These are phyloP conservation scores for Phyllostachys edulis DNA, from an alignment of 176 grass and related monocot species.

Conservation along the genomic window DNA sequence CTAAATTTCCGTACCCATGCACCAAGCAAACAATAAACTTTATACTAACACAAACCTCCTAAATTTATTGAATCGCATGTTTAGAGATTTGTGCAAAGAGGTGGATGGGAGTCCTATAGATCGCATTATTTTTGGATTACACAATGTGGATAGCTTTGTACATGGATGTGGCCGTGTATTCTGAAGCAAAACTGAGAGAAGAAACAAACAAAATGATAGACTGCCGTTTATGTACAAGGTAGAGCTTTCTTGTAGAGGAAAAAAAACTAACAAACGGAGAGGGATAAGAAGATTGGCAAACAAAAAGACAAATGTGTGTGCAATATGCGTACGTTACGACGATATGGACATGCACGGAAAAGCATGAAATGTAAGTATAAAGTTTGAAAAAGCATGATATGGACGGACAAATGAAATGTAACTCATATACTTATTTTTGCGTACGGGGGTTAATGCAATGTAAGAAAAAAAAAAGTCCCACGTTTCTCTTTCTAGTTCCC, in stretches of 20 bases:
- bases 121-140: too few relatives aligned
- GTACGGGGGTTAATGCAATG: too few relatives aligned
- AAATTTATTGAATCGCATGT: too few relatives aligned
- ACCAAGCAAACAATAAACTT: too few relatives aligned
- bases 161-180: background rate
- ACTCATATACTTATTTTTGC: too few relatives aligned
- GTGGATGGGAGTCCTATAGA: background rate
- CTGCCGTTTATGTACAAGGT: background rate
- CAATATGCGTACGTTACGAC: slow-evolving; percentile 15
- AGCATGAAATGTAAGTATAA: background rate
- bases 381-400: too few relatives aligned
- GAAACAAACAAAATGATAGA: background rate
- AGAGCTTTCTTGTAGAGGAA: background rate
- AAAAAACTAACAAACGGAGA: background rate
- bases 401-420: too few relatives aligned
- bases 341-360: slow-evolving; percentile 4
- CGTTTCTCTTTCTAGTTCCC: too few relatives aligned
- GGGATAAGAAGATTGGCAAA: background rate
- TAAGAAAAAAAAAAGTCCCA: too few relatives aligned
- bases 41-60: too few relatives aligned
- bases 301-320: background rate
- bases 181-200: background rate
- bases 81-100: background rate
- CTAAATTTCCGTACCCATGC: too few relatives aligned
- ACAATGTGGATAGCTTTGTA: too few relatives aligned